Conservation (phyloP, 768 basidiomycete genomes). For the Trametes coccinea region DNA sequence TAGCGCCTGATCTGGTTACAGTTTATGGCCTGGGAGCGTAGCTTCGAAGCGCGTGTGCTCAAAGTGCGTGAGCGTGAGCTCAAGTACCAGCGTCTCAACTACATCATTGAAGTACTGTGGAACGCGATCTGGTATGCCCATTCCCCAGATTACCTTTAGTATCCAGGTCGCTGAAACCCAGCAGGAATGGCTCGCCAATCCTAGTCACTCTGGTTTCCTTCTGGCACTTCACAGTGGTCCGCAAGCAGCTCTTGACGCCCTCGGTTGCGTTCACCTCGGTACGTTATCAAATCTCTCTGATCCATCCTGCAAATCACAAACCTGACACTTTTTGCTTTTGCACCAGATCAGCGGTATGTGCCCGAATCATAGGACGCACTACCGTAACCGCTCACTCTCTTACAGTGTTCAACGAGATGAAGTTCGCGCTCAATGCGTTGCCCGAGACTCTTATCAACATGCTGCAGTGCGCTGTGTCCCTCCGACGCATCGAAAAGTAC, state of each 20-base stretch:
- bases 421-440: conserved; percentile 82
- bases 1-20: conserved; percentile 30
- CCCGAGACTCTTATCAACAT: conserved; percentile 92
- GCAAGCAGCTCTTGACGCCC: conserved; percentile 70
- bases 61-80: conserved; percentile 80
- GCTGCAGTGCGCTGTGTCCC: conserved; percentile 82
- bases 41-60: conserved; percentile 75
- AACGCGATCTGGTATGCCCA: conserved; percentile 45
- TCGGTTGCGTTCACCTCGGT: conserved; percentile 77
- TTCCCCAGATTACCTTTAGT: too few species aligned
- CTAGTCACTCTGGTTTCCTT: conserved; percentile 53
- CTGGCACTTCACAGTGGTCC: conserved; percentile 69
- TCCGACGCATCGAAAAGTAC: conserved; percentile 91
- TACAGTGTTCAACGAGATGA: conserved; percentile 83
- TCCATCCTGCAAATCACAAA: not conserved
- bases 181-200: conserved; percentile 47
- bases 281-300: not conserved
- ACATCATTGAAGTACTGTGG: conserved; percentile 71
- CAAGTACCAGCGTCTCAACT: conserved; percentile 82
- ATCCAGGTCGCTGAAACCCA: not conserved
- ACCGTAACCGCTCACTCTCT: not conserved
- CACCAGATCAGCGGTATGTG: conserved; percentile 44
- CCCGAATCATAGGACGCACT: too few species aligned
- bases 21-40: conserved; percentile 97
- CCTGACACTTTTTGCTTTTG: not conserved